A percentile compares a stretch with the other conserved stretches of the same genome.
phyloP scores from a whole-genome alignment of 768 basidiomycete genomes.

The Crepidotus variabilis region DNA sequence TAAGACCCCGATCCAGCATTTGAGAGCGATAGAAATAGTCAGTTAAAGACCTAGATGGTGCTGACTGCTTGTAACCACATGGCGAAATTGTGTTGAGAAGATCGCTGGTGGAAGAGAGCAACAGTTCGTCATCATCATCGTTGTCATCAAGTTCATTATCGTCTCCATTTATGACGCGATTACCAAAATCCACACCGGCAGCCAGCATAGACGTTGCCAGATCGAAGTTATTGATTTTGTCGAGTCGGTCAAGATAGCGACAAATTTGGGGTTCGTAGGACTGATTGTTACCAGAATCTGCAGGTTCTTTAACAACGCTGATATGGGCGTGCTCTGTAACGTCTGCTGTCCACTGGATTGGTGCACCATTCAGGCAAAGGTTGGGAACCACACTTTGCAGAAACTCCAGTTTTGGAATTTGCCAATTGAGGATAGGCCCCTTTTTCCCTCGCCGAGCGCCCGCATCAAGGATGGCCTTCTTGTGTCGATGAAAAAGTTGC shows the following conservation, averaged over 20 bases:
- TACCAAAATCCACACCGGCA: constrained; percentile 7
- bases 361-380: constrained; percentile 23
- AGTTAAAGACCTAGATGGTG: not conserved
- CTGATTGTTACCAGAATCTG: constrained; percentile 25
- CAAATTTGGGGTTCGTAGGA: constrained; percentile 32
- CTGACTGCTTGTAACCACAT: not conserved
- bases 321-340: constrained; percentile 30
- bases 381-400: constrained; percentile 27
- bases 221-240: constrained; percentile 27
- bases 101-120: not conserved
- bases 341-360: constrained; percentile 33
- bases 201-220: constrained; percentile 17
- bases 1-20: not conserved
- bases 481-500: constrained; percentile 28
- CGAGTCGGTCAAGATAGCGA: constrained; percentile 23
- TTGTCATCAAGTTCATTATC: not conserved
- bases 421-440: constrained; percentile 26
- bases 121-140: not conserved
- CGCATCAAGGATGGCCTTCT: constrained; percentile 26
- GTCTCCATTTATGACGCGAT: not conserved
- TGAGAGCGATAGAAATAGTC: constrained; percentile 1
- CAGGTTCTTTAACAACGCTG: constrained; percentile 27
- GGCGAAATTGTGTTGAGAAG: constrained; percentile 3
- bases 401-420: constrained; percentile 40
- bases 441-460: constrained; percentile 23